Conservation (phyloP, 805 yeast genomes). For the Candida pini region DNA sequence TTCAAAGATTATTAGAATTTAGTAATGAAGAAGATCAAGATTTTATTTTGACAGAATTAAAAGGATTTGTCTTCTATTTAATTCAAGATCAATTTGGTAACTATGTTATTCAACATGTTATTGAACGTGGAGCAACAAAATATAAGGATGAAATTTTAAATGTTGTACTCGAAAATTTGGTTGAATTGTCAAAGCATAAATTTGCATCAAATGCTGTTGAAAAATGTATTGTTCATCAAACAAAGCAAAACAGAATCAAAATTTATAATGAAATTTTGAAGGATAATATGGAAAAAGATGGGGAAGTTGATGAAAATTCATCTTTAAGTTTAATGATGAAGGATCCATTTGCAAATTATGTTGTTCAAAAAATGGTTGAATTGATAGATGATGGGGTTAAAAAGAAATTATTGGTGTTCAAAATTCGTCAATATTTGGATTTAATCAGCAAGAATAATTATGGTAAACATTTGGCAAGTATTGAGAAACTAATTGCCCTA, state of each 20-base stretch:
- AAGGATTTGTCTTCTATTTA: conserved; percentile 63
- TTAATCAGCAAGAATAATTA: conserved; percentile 61
- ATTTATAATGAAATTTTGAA: conserved; percentile 65
- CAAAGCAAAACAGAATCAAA: conserved; percentile 50
- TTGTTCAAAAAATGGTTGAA: conserved; percentile 89
- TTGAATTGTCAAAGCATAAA: conserved; percentile 88
- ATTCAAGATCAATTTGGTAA: conserved; percentile 97
- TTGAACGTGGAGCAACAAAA: conserved; percentile 67
- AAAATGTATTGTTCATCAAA: conserved; percentile 77
- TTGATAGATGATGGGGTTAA: conserved; percentile 65
- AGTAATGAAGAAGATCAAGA: conserved; percentile 62
- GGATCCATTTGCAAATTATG: conserved; percentile 97
- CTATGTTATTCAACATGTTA: conserved; percentile 93
- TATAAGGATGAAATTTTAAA: conserved; percentile 57
- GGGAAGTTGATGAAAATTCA: conserved; percentile 52
- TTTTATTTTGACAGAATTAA: conserved; percentile 64
- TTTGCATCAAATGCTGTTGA: conserved; percentile 98
- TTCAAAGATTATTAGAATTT: conserved; percentile 85
- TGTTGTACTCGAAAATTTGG: conserved; percentile 56
- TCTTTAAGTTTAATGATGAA: conserved; percentile 90
- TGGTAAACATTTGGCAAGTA: conserved; percentile 81
- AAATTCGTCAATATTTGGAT: conserved; percentile 75
- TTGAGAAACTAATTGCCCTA: conserved; percentile 62
- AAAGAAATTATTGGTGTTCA: conserved; percentile 63
- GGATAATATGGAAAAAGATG: conserved; percentile 37